Conservation (phyloP, 345 rosid species). For the Psidium friedrichsthalianum region DNA sequence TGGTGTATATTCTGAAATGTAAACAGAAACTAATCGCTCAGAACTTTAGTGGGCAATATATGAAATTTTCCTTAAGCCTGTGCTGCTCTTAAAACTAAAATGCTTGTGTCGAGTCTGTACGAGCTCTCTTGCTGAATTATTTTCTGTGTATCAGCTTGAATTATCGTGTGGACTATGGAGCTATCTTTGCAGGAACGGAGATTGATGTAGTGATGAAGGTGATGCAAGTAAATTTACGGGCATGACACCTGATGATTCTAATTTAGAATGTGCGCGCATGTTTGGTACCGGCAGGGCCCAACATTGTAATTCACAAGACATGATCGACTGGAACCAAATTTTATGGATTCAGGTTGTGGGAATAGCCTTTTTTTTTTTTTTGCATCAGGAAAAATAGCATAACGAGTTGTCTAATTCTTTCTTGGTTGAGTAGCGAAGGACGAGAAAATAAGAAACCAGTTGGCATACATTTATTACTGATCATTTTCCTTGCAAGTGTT, state of each 20-base stretch:
- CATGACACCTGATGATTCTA: not conserved
- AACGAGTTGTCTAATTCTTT: not conserved
- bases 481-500: not conserved
- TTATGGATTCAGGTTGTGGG: not conserved
- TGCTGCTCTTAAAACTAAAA: not conserved
- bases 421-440: not conserved
- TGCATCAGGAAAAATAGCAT: not conserved
- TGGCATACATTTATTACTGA: not conserved
- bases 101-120: not conserved
- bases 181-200: not conserved
- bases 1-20: not conserved
- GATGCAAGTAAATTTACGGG: not conserved
- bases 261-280: not conserved
- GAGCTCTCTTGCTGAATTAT: not conserved
- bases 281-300: not conserved
- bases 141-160: not conserved
- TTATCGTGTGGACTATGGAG: not conserved
- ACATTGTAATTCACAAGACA: not conserved
- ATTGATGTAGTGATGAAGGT: not conserved
- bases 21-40: not conserved
- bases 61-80: not conserved
- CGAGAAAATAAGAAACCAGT: not conserved
- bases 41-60: not conserved
- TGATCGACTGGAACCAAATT: not conserved
- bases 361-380: not conserved